These are phyloP conservation scores for Sphaerobolus stellatus DNA, from an alignment of 1,284 basidiomycete species.

Conservation along the genomic window DNA sequence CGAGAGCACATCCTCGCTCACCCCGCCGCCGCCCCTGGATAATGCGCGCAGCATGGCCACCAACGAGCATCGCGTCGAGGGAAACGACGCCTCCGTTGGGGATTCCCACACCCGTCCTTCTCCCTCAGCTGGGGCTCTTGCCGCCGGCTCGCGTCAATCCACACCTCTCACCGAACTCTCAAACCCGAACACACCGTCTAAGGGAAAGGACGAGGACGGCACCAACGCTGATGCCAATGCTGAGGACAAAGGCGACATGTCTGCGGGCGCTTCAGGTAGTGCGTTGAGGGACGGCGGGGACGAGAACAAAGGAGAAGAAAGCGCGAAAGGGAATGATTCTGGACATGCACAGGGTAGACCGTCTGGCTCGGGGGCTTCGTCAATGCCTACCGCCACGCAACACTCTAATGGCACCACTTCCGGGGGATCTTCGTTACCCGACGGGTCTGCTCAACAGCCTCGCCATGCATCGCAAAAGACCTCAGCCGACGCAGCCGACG, in stretches of 20 bases:
- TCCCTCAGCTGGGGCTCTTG: constrained; percentile 4
- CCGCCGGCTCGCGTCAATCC: constrained; percentile 46
- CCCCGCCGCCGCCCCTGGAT: constrained; percentile 45
- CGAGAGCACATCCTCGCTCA: constrained; percentile 48
- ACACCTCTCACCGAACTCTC: constrained; percentile 72
- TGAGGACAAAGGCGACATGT: not conserved
- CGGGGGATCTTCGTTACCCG: constrained; percentile 1
- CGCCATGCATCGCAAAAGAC: constrained; percentile 1
- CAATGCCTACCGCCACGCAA: not conserved
- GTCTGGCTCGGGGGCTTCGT: not conserved
- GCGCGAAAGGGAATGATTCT: not conserved
- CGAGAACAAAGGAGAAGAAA: not conserved
- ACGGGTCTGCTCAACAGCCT: constrained; percentile 2
- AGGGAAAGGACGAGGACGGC: not conserved
- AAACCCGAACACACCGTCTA: constrained; percentile 40
- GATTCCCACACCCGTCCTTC: constrained; percentile 5
- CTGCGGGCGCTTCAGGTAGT: not conserved
- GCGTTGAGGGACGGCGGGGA: not conserved
- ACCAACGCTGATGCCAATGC: not conserved
- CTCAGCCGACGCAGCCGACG: constrained; percentile 32
- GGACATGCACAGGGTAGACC: not conserved
- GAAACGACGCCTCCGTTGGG: constrained; percentile 21
- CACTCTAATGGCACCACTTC: not conserved
- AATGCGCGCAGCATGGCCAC: constrained; percentile 17
- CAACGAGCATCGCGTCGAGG: constrained; percentile 7